A percentile compares a stretch with the other conserved stretches of the same genome.
Evolutionary conservation across 768 basidiomycete species (phyloP).

Genomic region (Russula foetens): DNA sequence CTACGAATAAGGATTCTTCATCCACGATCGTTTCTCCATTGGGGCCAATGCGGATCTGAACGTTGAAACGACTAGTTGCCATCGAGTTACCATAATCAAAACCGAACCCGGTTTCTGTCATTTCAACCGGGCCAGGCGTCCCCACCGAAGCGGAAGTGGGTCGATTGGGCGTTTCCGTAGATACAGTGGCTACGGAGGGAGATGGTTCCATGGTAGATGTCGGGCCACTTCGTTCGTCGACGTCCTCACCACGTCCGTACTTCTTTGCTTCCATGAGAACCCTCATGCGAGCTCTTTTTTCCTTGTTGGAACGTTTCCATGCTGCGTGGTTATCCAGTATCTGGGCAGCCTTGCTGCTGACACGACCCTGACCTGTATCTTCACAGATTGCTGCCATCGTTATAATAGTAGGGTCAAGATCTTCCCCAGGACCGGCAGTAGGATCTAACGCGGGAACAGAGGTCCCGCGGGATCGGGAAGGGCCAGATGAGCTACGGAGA

Average conservation of each 20-base stretch:
- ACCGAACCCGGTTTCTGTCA: constrained; percentile 41
- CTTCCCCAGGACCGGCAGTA: constrained; percentile 60
- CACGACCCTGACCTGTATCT: constrained; percentile 70
- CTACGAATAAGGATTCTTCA: constrained; percentile 75
- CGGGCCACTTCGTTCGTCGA: constrained; percentile 27
- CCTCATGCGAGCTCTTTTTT: constrained; percentile 57
- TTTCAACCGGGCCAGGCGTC: constrained; percentile 24
- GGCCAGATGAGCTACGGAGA: constrained; percentile 14
- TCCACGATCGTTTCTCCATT: constrained; percentile 85
- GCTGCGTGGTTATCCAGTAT: constrained; percentile 61
- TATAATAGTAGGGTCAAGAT: constrained; percentile 73
- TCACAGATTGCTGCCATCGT: constrained; percentile 76
- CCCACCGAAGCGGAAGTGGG: constrained; percentile 5
- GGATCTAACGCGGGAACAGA: constrained; percentile 50
- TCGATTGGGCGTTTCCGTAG: background rate
- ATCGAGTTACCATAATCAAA: constrained; percentile 66
- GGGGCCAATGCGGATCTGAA: constrained; percentile 80
- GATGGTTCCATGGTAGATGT: background rate
- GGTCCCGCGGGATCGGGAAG: constrained; percentile 25
- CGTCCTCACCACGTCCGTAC: constrained; percentile 53
- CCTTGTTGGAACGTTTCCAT: constrained; percentile 63
- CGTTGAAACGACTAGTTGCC: constrained; percentile 65
- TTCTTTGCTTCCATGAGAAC: constrained; percentile 64
- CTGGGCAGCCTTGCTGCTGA: constrained; percentile 69
- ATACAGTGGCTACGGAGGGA: background rate